Conservation (phyloP, 176 grass and related monocot genomes). For the Avena sativa region DNA sequence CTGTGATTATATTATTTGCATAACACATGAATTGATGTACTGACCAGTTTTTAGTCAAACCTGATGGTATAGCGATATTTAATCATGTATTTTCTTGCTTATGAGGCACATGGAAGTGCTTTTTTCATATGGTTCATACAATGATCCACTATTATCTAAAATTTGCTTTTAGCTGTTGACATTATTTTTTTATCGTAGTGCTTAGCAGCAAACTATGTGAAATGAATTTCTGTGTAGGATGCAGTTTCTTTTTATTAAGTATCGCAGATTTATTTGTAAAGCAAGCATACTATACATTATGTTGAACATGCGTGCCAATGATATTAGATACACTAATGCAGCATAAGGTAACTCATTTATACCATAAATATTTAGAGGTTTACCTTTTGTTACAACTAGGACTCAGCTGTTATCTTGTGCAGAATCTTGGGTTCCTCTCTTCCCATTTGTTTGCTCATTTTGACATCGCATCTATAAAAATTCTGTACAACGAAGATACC, state of each 20-base stretch:
- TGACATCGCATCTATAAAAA: not conserved
- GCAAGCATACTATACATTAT: constrained; percentile 15
- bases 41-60: constrained; percentile 21
- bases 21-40: not conserved
- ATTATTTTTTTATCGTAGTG: not conserved
- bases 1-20: constrained; percentile 33
- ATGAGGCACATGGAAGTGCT: constrained; percentile 2
- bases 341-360: constrained; percentile 2
- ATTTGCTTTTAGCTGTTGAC: not conserved
- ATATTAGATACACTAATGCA: constrained; percentile 28
- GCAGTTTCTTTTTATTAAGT: not conserved
- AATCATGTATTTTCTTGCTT: constrained; percentile 11
- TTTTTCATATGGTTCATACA: constrained; percentile 20
- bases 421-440: not conserved
- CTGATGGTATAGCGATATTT: not conserved
- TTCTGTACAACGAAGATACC: constrained; percentile 7
- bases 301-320: not conserved
- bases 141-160: not conserved
- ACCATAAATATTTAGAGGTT: constrained; percentile 22
- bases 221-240: not conserved
- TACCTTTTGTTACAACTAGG: constrained; percentile 12
- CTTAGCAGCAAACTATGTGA: constrained; percentile 1
- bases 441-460: not conserved
- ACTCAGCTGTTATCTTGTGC: not conserved
- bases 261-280: constrained; percentile 14